Percentiles rank a stretch among this genome's conserved stretches.
These are phyloP conservation scores for Arthrobotrys musiformis DNA, from an alignment of 2,329 filamentous ascomycete species.

Conservation along the genomic window DNA sequence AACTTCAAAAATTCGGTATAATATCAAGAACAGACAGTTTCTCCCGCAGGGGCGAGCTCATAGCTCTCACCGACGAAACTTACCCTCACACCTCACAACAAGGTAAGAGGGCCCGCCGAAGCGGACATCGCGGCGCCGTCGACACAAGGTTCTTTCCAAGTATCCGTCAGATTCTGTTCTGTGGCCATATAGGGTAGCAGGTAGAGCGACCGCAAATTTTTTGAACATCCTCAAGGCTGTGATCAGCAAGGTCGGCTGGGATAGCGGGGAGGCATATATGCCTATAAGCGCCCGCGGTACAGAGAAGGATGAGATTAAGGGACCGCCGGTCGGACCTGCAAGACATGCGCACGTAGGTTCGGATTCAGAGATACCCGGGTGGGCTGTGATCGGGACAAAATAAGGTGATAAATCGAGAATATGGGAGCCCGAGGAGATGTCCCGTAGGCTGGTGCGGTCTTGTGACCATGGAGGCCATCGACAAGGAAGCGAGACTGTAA, in stretches of 20 bases:
- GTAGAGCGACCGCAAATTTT: constrained; percentile 14
- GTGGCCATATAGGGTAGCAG: constrained; percentile 12
- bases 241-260: constrained; percentile 33
- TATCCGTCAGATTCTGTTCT: constrained; percentile 38
- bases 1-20: constrained; percentile 35
- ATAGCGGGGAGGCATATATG: not conserved
- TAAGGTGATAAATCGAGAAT: not conserved
- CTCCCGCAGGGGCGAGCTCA: constrained; percentile 50
- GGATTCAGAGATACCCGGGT: constrained; percentile 6
- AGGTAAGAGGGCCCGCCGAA: constrained; percentile 34
- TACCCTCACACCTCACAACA: constrained; percentile 30
- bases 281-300: constrained; percentile 31
- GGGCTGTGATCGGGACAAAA: not conserved
- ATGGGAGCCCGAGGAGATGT: constrained; percentile 1
- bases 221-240: not conserved
- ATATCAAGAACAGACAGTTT: constrained; percentile 51
- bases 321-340: constrained; percentile 54
- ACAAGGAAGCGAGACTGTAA: constrained; percentile 27
- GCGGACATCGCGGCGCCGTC: constrained; percentile 52
- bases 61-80: constrained; percentile 54
- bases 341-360: constrained; percentile 53
- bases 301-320: constrained; percentile 23
- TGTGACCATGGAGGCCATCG: constrained; percentile 23
- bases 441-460: constrained; percentile 25
- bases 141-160: constrained; percentile 51